Base-by-base conservation (phyloP, 1,284 basidiomycete species). In the Exsudoporus floridanus region DNA sequence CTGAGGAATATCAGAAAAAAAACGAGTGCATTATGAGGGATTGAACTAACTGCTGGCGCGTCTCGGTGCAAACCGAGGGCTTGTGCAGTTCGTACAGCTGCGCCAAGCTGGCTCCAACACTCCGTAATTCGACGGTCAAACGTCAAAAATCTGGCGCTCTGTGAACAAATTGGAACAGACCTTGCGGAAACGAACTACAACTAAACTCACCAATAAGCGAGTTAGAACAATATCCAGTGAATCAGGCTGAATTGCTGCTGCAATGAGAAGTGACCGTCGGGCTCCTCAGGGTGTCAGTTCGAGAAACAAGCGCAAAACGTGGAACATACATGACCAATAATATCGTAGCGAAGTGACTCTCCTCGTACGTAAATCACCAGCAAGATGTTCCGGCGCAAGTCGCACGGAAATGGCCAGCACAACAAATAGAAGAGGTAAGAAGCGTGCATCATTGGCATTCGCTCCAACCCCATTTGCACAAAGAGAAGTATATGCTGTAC, bases 101-200 rank as follows among this genome's bases (percentile, higher is more conserved):
- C 93, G 43, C 94, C 94, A 12, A 98, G 77, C 64, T 95, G 91
- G 65, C 91, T 94, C 94, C 95, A 98, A 65, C 92, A 94, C 73
- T 97, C 94, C 5, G 91, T 92, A 60, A 92, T 90, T 49, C 90
- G 83, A 37, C 92, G 82, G 65, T 92, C 88, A 63, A 95, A 87
- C 3, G 93, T 93, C 49, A 97, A 77, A 72, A 96, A 97, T 49
- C 95, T 84, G 21, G 93, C 90, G 57, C 90, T 92, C 92, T 92
- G 67, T 1, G 46, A 38, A 48, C 52, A 43, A 51, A 37, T 63
- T 54, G 52, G 61, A 54, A 23, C 41, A 34, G 46, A 51, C 21
- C 14, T 43, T 46, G 14, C 46, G 18, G 40, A 46, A 40, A 27
- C 30, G n/a, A 31, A 42, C 9, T 21, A 4, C 18, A 3, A 33